Evolutionary conservation across 2,329 filamentous ascomycete species (phyloP).

Genomic region (Fusarium tuaranense): DNA sequence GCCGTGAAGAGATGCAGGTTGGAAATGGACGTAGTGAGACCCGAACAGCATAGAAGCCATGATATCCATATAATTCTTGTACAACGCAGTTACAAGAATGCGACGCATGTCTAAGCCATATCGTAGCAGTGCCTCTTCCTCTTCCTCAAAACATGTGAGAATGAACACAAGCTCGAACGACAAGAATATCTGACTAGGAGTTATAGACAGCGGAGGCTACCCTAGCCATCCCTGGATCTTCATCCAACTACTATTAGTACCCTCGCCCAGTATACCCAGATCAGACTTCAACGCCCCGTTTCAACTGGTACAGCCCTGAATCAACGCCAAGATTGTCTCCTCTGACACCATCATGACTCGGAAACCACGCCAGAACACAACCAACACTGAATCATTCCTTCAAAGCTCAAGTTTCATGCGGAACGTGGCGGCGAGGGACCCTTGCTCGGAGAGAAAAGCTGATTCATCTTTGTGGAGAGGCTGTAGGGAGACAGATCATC

Average conservation of each 20-base stretch:
- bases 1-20: not conserved
- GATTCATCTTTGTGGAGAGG: not conserved
- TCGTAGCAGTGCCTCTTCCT: not conserved
- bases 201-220: not conserved
- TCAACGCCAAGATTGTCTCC: not conserved
- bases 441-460: not conserved
- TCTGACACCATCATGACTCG: not conserved
- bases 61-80: constrained; percentile 16
- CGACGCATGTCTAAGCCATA: too few relatives aligned
- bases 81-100: not conserved
- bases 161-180: not conserved
- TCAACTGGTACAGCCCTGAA: not conserved
- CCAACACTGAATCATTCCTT: not conserved
- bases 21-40: not conserved
- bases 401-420: not conserved
- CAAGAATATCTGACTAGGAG: not conserved
- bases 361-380: not conserved
- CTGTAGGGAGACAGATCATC: not conserved
- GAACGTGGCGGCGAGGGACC: not conserved
- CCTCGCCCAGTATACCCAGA: not conserved
- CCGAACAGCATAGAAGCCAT: not conserved
- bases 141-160: not conserved
- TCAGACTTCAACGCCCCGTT: not conserved
- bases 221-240: not conserved
- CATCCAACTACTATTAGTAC: not conserved